phyloP scores from a whole-genome alignment of 2,329 filamentous ascomycete species.

The Thelonectria rubi region DNA sequence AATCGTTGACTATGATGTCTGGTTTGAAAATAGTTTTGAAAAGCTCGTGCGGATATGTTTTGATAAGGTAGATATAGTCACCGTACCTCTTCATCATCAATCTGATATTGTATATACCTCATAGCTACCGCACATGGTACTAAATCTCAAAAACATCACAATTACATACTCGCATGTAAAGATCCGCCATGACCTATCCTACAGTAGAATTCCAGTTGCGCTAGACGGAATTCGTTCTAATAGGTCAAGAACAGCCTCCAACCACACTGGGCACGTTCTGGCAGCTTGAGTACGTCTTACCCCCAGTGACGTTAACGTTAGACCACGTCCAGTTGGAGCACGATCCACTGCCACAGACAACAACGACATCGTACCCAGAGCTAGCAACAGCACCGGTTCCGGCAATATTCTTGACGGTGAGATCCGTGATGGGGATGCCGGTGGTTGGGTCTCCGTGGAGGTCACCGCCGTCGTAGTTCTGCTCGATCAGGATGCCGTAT shows the following conservation, averaged over 20 bases:
- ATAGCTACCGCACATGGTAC: no score
- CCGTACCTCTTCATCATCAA: no score
- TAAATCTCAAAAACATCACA: neutral
- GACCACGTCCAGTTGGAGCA: conserved; percentile 63
- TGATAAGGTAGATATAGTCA: no score
- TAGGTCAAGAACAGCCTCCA: neutral
- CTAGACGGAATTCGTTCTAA: neutral
- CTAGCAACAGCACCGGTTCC: conserved; percentile 50
- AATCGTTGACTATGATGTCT: no score
- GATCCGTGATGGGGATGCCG: conserved; percentile 61
- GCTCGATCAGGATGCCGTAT: conserved; percentile 51
- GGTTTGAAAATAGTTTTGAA: no score
- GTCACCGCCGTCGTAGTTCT: conserved; percentile 59
- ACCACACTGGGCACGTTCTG: conserved; percentile 37
- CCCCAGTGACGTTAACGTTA: conserved; percentile 59
- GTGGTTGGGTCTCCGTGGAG: conserved; percentile 55
- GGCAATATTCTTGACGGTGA: conserved; percentile 54
- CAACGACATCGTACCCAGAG: conserved; percentile 55
- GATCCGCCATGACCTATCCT: neutral
- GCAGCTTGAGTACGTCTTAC: conserved; percentile 49
- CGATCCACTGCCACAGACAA: conserved; percentile 58
- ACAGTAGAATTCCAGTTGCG: neutral
- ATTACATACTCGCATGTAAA: neutral
- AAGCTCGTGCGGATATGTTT: no score
- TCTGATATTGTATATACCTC: no score